These are phyloP conservation scores for Phytophthora melonis DNA, from an alignment of 352 stramenopile genomes.

Conservation along the genomic window DNA sequence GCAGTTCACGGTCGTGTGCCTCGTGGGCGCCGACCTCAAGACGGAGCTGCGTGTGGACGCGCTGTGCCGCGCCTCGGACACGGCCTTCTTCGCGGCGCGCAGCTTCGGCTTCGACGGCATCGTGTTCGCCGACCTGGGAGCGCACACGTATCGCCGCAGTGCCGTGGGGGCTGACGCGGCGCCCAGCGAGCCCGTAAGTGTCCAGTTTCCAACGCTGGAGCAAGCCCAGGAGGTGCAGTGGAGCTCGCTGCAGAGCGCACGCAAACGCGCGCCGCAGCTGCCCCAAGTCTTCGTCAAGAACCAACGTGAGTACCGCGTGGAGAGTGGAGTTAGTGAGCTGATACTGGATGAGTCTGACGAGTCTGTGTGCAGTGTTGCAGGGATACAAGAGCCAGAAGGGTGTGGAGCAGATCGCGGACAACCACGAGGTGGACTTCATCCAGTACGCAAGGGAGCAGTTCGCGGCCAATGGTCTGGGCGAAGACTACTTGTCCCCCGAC, in stretches of 20 bases:
- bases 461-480: constrained; percentile 58
- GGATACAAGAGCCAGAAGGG: constrained; percentile 51
- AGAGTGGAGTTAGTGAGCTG: background rate
- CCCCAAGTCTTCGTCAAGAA: constrained; percentile 84
- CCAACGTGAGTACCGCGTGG: constrained; percentile 56
- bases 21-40: constrained; percentile 57
- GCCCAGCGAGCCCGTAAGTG: constrained; percentile 46
- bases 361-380: constrained; percentile 61
- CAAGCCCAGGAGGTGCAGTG: constrained; percentile 59
- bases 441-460: constrained; percentile 63
- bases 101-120: constrained; percentile 85
- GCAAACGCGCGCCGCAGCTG: constrained; percentile 76
- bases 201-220: constrained; percentile 70
- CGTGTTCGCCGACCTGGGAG: constrained; percentile 82
- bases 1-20: constrained; percentile 89
- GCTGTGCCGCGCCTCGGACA: constrained; percentile 60
- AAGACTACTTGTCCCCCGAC: constrained; percentile 64
- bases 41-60: constrained; percentile 68
- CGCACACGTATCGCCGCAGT: constrained; percentile 71
- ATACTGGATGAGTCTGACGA: constrained; percentile 2
- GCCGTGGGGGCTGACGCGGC: constrained; percentile 32
- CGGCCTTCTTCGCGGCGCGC: constrained; percentile 78
- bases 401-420: constrained; percentile 13
- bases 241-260: constrained; percentile 70
- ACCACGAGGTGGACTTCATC: constrained; percentile 58